Base-by-base conservation (phyloP, 2,329 filamentous ascomycete genomes). In the Pleoardoris graminearum region DNA sequence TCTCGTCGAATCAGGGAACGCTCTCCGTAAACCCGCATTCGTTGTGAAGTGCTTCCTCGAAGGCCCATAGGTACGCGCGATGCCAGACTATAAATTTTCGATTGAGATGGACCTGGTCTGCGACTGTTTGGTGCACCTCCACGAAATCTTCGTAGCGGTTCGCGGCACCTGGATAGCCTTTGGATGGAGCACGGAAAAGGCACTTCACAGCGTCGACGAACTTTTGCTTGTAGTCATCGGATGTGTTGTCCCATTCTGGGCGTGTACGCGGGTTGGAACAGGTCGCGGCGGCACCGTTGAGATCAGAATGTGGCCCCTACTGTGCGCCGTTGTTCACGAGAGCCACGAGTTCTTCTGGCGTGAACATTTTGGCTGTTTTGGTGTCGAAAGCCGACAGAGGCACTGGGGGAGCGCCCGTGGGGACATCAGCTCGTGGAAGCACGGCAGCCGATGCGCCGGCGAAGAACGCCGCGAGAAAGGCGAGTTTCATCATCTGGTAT, bases 21-120 rank as follows among this genome's bases (percentile, higher is more conserved):
- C 62, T 57, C 41, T 69, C 70, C 16, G 58, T 67, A 60, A 75
- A 78, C 37, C 75, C 75, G 56, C 77, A 79, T 51, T 78, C 76
- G 19, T 63, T 54, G 42, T 68, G 74, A 7, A 79, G 66, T 5
- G 75, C 63, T 21, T 73, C 60, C 61, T 79, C 76, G 53, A 75
- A 77, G 2, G 65, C 62, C 66, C 77, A 73, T 29, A 69, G 58
- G 60, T 66, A 74, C 62, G 76, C 75, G 35, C 76, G 68, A 64
- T 78, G 76, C 76, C 76, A 78, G 23, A 75, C 59, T 19, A 76
- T 57, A 66, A 77, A 77, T 48, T 71, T 72, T 38, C 54, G 37
- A 49, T 66, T 72, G 19, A 54, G 55, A 50, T 72, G 69, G 1
- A 72, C 67, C 36, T 70, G 69, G 44, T 62, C 63, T 0, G 68